Conservation (phyloP, 306 rosid species). For the Cicer pinnatifidum region DNA sequence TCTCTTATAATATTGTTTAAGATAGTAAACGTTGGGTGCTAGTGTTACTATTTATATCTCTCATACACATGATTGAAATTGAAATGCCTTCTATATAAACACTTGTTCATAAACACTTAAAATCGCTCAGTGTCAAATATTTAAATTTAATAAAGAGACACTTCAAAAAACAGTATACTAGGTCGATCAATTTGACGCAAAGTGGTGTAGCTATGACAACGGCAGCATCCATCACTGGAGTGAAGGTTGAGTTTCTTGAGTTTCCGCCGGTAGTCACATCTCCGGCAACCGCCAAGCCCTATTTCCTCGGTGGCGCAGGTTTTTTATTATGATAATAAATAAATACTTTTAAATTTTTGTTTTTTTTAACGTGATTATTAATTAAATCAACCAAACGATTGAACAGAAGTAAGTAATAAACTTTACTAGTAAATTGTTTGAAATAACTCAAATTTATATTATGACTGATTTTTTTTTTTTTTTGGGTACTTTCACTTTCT, state of each 20-base stretch:
- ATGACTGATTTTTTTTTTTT: too few relatives aligned
- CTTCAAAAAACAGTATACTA: neutral
- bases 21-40: too few relatives aligned
- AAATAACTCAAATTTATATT: too few relatives aligned
- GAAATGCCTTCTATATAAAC: neutral
- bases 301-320: slow-evolving; percentile 51
- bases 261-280: slow-evolving; percentile 32
- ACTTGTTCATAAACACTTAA: neutral
- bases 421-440: too few relatives aligned
- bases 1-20: too few relatives aligned
- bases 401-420: too few relatives aligned
- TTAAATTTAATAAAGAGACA: too few relatives aligned
- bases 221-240: slow-evolving; percentile 7
- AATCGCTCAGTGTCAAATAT: too few relatives aligned
- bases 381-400: too few relatives aligned
- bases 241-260: slow-evolving; percentile 40
- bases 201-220: slow-evolving; percentile 22
- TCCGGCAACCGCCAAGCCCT: slow-evolving; percentile 34
- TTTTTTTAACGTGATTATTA: neutral
- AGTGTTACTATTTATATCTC: neutral
- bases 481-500: too few relatives aligned
- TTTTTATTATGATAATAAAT: neutral
- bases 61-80: neutral
- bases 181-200: neutral
- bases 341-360: neutral